A percentile compares a stretch with the other conserved stretches of the same genome.
These are phyloP conservation scores for Alternaria alternata DNA, from an alignment of 2,329 filamentous ascomycete species.

Conservation along the genomic window DNA sequence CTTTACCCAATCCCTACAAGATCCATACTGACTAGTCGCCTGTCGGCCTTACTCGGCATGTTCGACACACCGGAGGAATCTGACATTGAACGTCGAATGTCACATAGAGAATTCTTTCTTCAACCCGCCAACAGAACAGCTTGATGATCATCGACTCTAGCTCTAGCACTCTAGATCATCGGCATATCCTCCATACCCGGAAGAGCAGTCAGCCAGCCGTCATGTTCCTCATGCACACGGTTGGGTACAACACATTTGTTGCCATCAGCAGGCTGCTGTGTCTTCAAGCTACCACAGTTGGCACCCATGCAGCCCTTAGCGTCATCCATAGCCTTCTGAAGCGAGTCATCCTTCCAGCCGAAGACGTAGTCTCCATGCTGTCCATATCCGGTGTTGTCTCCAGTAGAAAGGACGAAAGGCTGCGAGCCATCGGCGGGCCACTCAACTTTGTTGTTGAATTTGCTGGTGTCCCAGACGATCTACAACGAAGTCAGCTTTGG, in stretches of 20 bases:
- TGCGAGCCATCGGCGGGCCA: conserved; percentile 42
- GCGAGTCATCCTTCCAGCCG: conserved; percentile 41
- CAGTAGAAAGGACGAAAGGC: conserved; percentile 37
- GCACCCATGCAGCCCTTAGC: conserved; percentile 41
- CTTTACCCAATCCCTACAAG: too few species aligned
- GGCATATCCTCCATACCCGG: conserved; percentile 28
- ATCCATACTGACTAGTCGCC: too few species aligned
- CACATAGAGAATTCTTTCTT: too few species aligned
- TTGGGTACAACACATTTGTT: conserved; percentile 33
- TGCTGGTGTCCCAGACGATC: conserved; percentile 55
- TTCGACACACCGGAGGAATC: too few species aligned
- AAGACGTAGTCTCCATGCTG: conserved; percentile 43
- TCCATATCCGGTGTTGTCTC: conserved; percentile 35
- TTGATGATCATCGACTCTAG: too few species aligned
- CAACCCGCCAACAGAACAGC: too few species aligned
- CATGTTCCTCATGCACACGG: conserved; percentile 34
- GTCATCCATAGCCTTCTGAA: conserved; percentile 44
- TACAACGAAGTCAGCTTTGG: not conserved
- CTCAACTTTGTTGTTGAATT: conserved; percentile 47
- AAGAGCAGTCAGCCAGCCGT: conserved; percentile 32
- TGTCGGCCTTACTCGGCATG: too few species aligned
- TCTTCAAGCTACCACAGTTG: conserved; percentile 36
- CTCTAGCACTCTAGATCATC: not conserved
- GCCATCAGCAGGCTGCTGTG: conserved; percentile 31
- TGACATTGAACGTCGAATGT: accelerated